These are phyloP conservation scores for peach (Prunus persica) DNA, from an alignment of 306 rosid species.

Conservation along the genomic window DNA sequence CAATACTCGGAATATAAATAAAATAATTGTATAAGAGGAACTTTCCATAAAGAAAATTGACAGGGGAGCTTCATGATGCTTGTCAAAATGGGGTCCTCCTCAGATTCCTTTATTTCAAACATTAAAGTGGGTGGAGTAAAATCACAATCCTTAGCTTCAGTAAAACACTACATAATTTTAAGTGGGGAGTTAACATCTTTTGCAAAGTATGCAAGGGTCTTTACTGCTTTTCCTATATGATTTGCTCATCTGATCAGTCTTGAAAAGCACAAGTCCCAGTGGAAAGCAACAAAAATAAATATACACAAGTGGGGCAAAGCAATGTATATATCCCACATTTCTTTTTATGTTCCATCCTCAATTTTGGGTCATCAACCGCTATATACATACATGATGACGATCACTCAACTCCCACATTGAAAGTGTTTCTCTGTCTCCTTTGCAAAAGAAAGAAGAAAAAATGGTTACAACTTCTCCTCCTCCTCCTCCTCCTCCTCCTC, in stretches of 20 bases:
- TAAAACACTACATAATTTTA: not conserved
- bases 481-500: constrained; percentile 16
- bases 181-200: not conserved
- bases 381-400: constrained; percentile 35
- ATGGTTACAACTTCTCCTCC: constrained; percentile 64
- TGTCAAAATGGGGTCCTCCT: constrained; percentile 7
- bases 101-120: not conserved
- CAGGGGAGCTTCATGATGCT: not conserved
- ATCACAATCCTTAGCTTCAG: not conserved
- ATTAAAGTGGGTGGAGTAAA: not conserved
- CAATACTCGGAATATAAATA: constrained; percentile 5
- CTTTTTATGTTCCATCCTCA: constrained; percentile 21
- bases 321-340: constrained; percentile 16
- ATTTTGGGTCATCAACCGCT: constrained; percentile 30
- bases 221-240: not conserved
- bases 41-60: not conserved
- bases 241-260: not conserved
- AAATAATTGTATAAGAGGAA: not conserved
- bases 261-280: not conserved
- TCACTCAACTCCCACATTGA: constrained; percentile 24
- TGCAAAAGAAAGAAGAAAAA: not conserved
- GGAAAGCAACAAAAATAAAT: not conserved
- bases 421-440: constrained; percentile 15
- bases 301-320: constrained; percentile 19
- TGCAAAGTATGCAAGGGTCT: not conserved